Base-by-base conservation (phyloP, 2,329 filamentous ascomycete genomes). In the Aureobasidium zeae region DNA sequence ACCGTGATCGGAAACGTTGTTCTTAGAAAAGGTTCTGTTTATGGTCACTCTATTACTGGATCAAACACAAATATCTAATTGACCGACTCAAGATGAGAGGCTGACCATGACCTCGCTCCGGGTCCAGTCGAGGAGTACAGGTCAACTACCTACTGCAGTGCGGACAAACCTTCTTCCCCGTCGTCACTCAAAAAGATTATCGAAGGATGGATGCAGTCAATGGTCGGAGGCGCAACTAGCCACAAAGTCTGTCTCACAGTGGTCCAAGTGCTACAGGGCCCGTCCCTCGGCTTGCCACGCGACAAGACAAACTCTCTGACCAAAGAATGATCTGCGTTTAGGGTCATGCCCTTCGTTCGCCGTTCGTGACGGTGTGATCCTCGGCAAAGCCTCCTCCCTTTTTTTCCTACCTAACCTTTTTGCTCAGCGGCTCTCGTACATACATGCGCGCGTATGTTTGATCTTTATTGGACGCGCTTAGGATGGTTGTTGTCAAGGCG, bases 1-100 rank as follows among this genome's bases (percentile, higher is more conserved):
- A 34, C 43, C 43, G 43, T 32, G 32, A 45, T 45, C 33, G 28
- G n/a, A 34, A 45, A 45, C 34, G 34, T 37, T 45, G 43, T 36
- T 37, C n/a, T n/a, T n/a, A n/a, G n/a, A n/a, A n/a, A n/a, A n/a
- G n/a, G n/a, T n/a, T n/a, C n/a, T n/a, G n/a, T n/a, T n/a, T n/a
- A n/a, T n/a, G n/a, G n/a, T n/a, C n/a, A n/a, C n/a, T n/a, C n/a
- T n/a, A n/a, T n/a, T n/a, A n/a, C n/a, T n/a, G n/a, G n/a, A n/a
- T n/a, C n/a, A n/a, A n/a, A n/a, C n/a, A n/a, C n/a, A n/a, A n/a
- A n/a, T n/a, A n/a, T n/a, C n/a, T n/a, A n/a, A n/a, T n/a, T n/a
- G n/a, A n/a, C n/a, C n/a, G n/a, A n/a, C n/a, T n/a, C n/a, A n/a
- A n/a, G n/a, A n/a, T n/a, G n/a, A n/a, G n/a, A n/a, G n/a, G n/a